phyloP scores from a whole-genome alignment of 345 rosid genomes.

The Trapa incisa region DNA sequence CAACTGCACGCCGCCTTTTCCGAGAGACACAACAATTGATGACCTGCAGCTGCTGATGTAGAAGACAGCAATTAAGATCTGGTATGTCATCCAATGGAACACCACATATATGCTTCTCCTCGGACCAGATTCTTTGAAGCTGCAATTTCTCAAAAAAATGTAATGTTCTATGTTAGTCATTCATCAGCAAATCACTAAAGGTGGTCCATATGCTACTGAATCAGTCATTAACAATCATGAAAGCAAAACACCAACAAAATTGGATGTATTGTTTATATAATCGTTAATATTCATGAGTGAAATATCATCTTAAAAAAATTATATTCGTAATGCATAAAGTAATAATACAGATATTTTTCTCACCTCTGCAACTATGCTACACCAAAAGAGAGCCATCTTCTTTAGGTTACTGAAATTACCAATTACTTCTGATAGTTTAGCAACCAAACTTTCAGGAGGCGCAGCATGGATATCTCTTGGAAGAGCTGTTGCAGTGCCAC shows the following conservation, averaged over 20 bases:
- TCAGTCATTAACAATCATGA: not conserved
- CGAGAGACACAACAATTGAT: slow-evolving; percentile 82
- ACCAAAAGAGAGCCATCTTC: slow-evolving; percentile 77
- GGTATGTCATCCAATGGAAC: slow-evolving; percentile 61
- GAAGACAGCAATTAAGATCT: slow-evolving; percentile 75
- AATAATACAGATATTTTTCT: slow-evolving; percentile 18
- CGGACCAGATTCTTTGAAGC: slow-evolving; percentile 74
- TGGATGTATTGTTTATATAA: not conserved
- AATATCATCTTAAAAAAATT: not conserved
- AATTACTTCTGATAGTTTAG: slow-evolving; percentile 80
- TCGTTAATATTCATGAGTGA: not conserved
- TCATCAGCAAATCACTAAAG: slow-evolving; percentile 11
- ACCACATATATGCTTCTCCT: slow-evolving; percentile 65
- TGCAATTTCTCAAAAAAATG: slow-evolving; percentile 18
- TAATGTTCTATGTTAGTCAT: not conserved
- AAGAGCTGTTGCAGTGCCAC: slow-evolving; percentile 27
- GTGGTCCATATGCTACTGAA: not conserved
- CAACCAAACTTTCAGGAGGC: slow-evolving; percentile 65
- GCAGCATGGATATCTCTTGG: slow-evolving; percentile 78
- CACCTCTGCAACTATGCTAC: slow-evolving; percentile 68
- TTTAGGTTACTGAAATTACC: slow-evolving; percentile 68
- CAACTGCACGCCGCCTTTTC: slow-evolving; percentile 42
- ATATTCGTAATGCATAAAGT: not conserved
- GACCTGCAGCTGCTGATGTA: slow-evolving; percentile 82
- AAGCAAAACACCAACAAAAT: not conserved